Conservation (phyloP, 2,329 filamentous ascomycete genomes). For the Fusarium haematococcum region DNA sequence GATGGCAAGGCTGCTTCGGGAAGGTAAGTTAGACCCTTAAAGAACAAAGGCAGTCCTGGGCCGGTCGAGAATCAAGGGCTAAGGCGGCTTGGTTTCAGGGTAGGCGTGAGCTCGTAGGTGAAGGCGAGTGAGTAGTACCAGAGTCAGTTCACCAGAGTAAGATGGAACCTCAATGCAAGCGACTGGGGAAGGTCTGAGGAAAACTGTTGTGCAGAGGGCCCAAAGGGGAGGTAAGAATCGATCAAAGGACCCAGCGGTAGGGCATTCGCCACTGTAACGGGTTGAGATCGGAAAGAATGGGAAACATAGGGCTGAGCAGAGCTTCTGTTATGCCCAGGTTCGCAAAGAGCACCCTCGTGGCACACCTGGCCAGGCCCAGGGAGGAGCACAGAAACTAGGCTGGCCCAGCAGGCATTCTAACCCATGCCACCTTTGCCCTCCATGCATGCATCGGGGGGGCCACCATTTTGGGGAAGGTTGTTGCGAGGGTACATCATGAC, state of each 20-base stretch:
- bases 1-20: slow-evolving; percentile 8
- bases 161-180: slow-evolving; percentile 2
- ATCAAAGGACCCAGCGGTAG: slow-evolving; percentile 7
- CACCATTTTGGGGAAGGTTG: slow-evolving; percentile 28
- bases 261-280: slow-evolving; percentile 24
- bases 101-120: not conserved
- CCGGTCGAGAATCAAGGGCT: slow-evolving; percentile 13
- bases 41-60: slow-evolving; percentile 20
- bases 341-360: slow-evolving; percentile 12
- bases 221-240: slow-evolving; percentile 26
- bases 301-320: slow-evolving; percentile 39
- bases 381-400: slow-evolving; percentile 14
- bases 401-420: slow-evolving; percentile 3
- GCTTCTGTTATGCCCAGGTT: slow-evolving; percentile 34
- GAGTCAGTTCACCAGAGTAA: slow-evolving; percentile 5
- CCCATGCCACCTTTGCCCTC: slow-evolving; percentile 11
- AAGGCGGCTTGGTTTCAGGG: slow-evolving; percentile 5
- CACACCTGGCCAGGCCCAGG: not conserved
- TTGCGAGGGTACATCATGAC: slow-evolving; percentile 23
- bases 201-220: slow-evolving; percentile 5
- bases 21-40: slow-evolving; percentile 15
- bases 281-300: slow-evolving; percentile 17
- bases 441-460: slow-evolving; percentile 13
- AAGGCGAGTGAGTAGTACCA: slow-evolving; percentile 7
- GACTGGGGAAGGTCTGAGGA: slow-evolving; percentile 1